Evolutionary conservation across 768 basidiomycete genomes (phyloP), one percentile per base, ranked within the genome.

Genomic region (Suillus lakei): DNA sequence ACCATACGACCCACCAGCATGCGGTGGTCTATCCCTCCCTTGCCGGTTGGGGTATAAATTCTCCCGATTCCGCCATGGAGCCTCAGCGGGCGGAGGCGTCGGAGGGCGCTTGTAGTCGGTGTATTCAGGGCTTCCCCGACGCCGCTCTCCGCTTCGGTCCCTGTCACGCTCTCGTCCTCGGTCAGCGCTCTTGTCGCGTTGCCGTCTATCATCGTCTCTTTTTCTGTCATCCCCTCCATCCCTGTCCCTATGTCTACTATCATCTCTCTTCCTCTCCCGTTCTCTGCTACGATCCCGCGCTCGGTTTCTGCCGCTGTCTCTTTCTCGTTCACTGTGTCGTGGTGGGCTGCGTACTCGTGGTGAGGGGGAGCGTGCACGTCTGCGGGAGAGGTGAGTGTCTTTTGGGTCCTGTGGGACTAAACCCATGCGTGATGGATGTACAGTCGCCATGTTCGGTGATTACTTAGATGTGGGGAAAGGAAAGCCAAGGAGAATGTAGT

Each of bases 381-480:
- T 66, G 8, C 55, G 65, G 30, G 64, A 4, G 3, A 72, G 64
- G 46, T 69, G 68, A 7, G 67, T n/a, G 43, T 67, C 36, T 61
- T 66, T 71, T 64, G 72, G 59, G 32, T 77, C 77, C 63, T 78
- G 85, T 44, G 90, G 88, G 23, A 92, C 88, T 5, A 92, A 79
- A 32, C 80, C 86, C 79, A 90, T 80, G 60, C 91, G 84, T 12
- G 91, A 91, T 30, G 91, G 91, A 70, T 92, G 91, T 6, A 92
- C 82, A 23, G 86, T 87, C 32, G 90, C 90, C 91, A 92, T 92
- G 18, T 51, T 39, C 18, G n/a, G 21, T 51, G 21, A 46, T 21
- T 46, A n/a, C 10, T 34, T n/a, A 12, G 58, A 30, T 54, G 34
- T 12, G 12, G 30, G 8, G 44, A 30, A 46, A 51, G 50, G 50